Conservation (phyloP, 805 yeast genomes). For the Ascoidea asiatica region DNA sequence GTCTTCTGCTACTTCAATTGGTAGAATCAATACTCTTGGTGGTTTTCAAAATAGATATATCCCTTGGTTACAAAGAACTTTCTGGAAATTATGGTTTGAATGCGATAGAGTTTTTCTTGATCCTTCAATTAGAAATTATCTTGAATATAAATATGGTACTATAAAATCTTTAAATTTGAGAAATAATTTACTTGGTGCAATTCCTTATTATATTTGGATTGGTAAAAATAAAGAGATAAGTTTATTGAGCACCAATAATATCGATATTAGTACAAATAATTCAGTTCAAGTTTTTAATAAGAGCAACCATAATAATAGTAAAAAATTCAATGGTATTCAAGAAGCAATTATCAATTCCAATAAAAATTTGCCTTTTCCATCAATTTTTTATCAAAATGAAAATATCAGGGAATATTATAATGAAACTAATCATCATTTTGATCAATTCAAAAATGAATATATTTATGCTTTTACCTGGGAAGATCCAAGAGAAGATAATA, state of each 20-base stretch:
- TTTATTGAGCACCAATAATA: constrained; percentile 42
- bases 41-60: constrained; percentile 59
- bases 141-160: constrained; percentile 75
- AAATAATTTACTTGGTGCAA: constrained; percentile 53
- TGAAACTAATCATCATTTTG: constrained; percentile 51
- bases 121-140: constrained; percentile 68
- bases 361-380: constrained; percentile 65
- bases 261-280: constrained; percentile 76
- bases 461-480: constrained; percentile 89
- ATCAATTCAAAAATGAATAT: constrained; percentile 65
- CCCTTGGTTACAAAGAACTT: constrained; percentile 66
- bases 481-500: constrained; percentile 72
- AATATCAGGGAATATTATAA: constrained; percentile 73
- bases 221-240: constrained; percentile 53
- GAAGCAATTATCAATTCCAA: constrained; percentile 53
- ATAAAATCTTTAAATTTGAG: constrained; percentile 57
- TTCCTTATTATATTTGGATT: constrained; percentile 76
- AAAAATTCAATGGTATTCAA: constrained; percentile 48
- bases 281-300: constrained; percentile 37
- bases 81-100: constrained; percentile 85
- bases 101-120: constrained; percentile 70
- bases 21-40: constrained; percentile 63
- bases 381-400: constrained; percentile 65
- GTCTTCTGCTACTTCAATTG: constrained; percentile 45
- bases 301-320: constrained; percentile 5